Evolutionary conservation across 306 rosid genomes (phyloP).

Genomic region (Rubus parviflorus): DNA sequence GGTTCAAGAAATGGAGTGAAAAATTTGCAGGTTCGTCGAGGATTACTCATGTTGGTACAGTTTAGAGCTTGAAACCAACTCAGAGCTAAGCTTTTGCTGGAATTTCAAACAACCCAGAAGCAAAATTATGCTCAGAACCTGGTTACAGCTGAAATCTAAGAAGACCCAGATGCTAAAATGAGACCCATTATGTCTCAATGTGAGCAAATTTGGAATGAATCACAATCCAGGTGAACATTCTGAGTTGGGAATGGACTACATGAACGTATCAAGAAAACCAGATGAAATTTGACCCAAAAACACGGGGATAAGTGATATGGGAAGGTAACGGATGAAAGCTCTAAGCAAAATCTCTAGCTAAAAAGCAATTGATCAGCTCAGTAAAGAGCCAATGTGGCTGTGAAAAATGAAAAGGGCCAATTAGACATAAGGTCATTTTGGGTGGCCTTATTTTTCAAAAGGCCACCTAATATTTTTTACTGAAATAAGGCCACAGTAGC

Average conservation of each 20-base stretch:
- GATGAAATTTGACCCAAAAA: not conserved
- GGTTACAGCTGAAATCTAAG: not conserved
- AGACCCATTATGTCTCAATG: no score
- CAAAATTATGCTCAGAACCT: not conserved
- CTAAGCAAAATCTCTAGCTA: not conserved
- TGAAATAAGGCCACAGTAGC: no score
- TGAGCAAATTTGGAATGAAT: no score
- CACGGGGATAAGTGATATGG: not conserved
- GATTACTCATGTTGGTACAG: conserved; percentile 3
- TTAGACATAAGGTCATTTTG: no score
- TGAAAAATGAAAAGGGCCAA: no score
- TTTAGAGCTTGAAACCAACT: not conserved
- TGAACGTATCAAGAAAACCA: not conserved
- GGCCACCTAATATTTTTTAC: no score
- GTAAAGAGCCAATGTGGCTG: not conserved
- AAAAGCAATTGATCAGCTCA: not conserved
- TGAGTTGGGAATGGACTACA: not conserved
- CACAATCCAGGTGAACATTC: no score
- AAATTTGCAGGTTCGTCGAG: not conserved
- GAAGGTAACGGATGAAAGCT: not conserved
- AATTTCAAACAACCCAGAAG: conserved; percentile 1
- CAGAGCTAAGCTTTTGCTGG: not conserved
- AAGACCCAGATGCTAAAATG: not conserved
- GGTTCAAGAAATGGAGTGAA: not conserved
- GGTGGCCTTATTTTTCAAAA: no score